phyloP scores from a whole-genome alignment of 2,329 filamentous ascomycete species.

The Trichoderma brevicompactum region DNA sequence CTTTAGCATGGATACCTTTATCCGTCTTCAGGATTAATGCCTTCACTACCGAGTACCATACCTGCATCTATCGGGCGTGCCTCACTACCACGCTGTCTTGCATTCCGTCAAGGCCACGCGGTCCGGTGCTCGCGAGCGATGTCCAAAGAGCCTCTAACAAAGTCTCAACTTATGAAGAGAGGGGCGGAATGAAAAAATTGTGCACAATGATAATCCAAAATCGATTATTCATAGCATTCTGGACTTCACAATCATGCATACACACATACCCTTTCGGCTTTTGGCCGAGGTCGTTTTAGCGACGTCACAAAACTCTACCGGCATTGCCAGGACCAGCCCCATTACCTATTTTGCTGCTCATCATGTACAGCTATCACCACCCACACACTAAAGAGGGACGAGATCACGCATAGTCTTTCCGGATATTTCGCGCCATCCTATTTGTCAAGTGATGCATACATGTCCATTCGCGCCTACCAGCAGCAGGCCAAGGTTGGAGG shows the following conservation, averaged over 20 bases:
- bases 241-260: conserved; percentile 11
- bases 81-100: conserved; percentile 7
- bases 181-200: not conserved
- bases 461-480: not conserved
- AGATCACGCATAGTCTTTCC: not conserved
- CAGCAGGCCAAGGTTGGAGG: not conserved
- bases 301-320: conserved; percentile 24
- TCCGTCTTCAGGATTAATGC: conserved; percentile 13
- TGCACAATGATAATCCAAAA: not conserved
- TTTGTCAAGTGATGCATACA: not conserved
- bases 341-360: not conserved
- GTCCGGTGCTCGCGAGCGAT: not conserved
- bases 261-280: conserved; percentile 24
- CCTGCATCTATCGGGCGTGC: conserved; percentile 9
- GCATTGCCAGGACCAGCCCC: conserved; percentile 3
- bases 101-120: not conserved
- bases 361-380: not conserved
- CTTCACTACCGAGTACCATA: not conserved
- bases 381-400: not conserved
- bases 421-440: not conserved
- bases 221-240: not conserved
- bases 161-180: not conserved
- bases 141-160: not conserved
- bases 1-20: conserved; percentile 9
- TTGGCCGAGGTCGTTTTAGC: conserved; percentile 25